phyloP scores from a whole-genome alignment of 2,329 filamentous ascomycete genomes.

The Penicillium sp. region DNA sequence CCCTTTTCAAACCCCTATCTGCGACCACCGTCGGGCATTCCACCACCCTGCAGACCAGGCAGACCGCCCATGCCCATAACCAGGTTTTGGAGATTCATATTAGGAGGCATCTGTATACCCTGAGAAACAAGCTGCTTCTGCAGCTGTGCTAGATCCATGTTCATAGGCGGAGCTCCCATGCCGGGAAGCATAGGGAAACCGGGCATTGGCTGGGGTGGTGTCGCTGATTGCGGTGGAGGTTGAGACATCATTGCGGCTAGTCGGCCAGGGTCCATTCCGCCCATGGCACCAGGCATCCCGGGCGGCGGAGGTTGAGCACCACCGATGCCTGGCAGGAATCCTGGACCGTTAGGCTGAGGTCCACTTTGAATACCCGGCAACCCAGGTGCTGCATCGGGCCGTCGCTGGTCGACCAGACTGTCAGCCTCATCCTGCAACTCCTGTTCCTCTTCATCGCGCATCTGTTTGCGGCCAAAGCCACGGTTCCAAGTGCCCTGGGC shows the following conservation, averaged over 20 bases:
- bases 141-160: slow-evolving; percentile 35
- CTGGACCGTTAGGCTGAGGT: slow-evolving; percentile 50
- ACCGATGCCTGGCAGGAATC: slow-evolving; percentile 47
- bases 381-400: slow-evolving; percentile 55
- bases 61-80: slow-evolving; percentile 33
- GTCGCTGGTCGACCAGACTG: slow-evolving; percentile 85
- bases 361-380: slow-evolving; percentile 53
- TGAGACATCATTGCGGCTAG: slow-evolving; percentile 46
- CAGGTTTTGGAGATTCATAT: slow-evolving; percentile 38
- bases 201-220: slow-evolving; percentile 33
- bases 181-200: slow-evolving; percentile 41
- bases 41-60: slow-evolving; percentile 35
- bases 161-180: slow-evolving; percentile 47
- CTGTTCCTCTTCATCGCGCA: slow-evolving; percentile 88
- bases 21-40: slow-evolving; percentile 47
- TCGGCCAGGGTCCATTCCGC: slow-evolving; percentile 47
- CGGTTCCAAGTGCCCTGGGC: slow-evolving; percentile 92
- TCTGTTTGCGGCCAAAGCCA: slow-evolving; percentile 69
- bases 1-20: slow-evolving; percentile 43
- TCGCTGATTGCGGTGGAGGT: slow-evolving; percentile 27
- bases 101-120: slow-evolving; percentile 34
- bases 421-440: slow-evolving; percentile 92
- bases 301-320: slow-evolving; percentile 40
- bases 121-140: slow-evolving; percentile 38
- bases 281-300: slow-evolving; percentile 34